These are phyloP conservation scores for Coemansia interrupta DNA, from an alignment of 192 early-diverging fungal genomes.

Conservation along the genomic window DNA sequence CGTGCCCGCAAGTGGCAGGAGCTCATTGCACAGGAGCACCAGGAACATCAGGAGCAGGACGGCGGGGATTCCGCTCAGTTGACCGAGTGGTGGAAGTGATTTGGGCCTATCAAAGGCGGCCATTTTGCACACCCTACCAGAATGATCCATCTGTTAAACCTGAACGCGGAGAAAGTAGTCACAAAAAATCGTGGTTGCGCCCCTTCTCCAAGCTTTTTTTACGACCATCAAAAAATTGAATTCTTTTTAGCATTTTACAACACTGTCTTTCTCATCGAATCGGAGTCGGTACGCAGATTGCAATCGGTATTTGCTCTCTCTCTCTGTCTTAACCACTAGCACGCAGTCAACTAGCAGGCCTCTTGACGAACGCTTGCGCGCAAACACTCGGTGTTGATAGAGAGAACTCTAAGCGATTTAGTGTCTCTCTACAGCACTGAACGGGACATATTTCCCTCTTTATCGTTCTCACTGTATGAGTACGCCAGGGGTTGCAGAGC, in stretches of 20 bases:
- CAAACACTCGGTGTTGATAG: not conserved
- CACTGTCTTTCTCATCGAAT: too few species aligned
- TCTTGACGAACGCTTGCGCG: too few species aligned
- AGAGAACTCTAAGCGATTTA: not conserved
- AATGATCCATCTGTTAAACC: not conserved
- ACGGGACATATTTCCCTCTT: not conserved
- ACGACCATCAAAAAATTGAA: too few species aligned
- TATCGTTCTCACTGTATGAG: slow-evolving; percentile 7
- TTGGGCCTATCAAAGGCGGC: not conserved
- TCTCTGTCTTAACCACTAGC: too few species aligned
- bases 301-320: too few species aligned
- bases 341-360: too few species aligned
- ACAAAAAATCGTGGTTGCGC: too few species aligned
- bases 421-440: not conserved
- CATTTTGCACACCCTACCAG: not conserved
- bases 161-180: not conserved
- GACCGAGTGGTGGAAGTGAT: slow-evolving; percentile 45
- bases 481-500: slow-evolving; percentile 7
- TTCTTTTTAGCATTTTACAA: too few species aligned
- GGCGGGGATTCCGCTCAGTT: not conserved
- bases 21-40: slow-evolving; percentile 29
- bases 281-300: too few species aligned
- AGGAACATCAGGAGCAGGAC: slow-evolving; percentile 12
- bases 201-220: too few species aligned
- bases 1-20: slow-evolving; percentile 32